Percentiles rank a stretch among this genome's conserved stretches.
phyloP scores from a whole-genome alignment of 106 monocot genomes.

The Posidonia australis region DNA sequence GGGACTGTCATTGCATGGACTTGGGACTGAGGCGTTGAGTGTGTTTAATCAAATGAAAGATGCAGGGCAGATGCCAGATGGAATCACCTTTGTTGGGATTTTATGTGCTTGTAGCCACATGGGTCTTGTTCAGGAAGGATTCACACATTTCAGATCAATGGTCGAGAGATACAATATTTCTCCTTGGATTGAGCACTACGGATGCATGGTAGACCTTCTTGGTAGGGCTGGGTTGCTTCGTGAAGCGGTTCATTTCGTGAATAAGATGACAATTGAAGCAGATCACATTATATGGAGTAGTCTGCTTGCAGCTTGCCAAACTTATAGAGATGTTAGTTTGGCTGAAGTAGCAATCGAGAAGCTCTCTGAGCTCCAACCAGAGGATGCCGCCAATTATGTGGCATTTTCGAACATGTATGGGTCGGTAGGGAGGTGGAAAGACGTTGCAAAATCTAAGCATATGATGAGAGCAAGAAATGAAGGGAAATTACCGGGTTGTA shows the following conservation, averaged over 20 bases:
- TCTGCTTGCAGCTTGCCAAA: constrained; percentile 19
- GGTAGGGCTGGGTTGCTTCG: constrained; percentile 22
- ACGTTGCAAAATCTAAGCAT: constrained; percentile 23
- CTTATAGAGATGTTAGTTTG: constrained; percentile 4
- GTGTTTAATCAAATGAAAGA: constrained; percentile 31
- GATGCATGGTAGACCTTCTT: constrained; percentile 39
- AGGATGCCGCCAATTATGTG: constrained; percentile 23
- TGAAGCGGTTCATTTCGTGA: constrained; percentile 21
- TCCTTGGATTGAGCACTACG: constrained; percentile 59
- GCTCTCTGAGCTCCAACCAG: constrained; percentile 14
- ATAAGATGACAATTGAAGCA: constrained; percentile 23
- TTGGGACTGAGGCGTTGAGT: constrained; percentile 28
- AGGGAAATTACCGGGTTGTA: constrained; percentile 28
- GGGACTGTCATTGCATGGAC: constrained; percentile 38
- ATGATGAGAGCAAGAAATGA: constrained; percentile 6
- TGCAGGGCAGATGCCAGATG: constrained; percentile 30
- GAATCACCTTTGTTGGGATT: constrained; percentile 44
- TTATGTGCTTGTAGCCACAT: constrained; percentile 45
- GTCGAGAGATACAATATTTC: constrained; percentile 14
- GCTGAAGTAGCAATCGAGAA: constrained; percentile 13
- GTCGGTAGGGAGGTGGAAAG: constrained; percentile 14
- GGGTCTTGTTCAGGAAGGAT: constrained; percentile 35
- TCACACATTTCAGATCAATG: constrained; percentile 39
- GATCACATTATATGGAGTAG: constrained; percentile 34
- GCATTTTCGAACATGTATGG: constrained; percentile 32